These are phyloP conservation scores for Fagopyrum esculentum DNA, from an alignment of 148 eudicot species.

Conservation along the genomic window DNA sequence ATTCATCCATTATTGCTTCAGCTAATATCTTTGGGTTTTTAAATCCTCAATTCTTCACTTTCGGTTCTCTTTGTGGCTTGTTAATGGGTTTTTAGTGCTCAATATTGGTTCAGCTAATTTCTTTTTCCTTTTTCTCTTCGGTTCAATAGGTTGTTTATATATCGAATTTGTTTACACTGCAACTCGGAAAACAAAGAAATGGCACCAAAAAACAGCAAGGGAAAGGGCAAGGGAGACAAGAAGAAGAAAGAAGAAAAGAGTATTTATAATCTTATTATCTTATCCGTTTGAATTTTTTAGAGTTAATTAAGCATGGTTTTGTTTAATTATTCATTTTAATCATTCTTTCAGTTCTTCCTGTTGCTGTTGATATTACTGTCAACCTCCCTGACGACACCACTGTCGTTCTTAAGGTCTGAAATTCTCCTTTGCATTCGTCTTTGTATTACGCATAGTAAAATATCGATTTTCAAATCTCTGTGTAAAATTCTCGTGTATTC, in stretches of 20 bases:
- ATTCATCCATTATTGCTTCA: not conserved
- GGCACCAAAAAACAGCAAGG: constrained; percentile 96
- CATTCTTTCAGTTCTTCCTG: constrained; percentile 73
- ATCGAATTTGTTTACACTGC: not conserved
- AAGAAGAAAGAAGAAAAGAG: constrained; percentile 99
- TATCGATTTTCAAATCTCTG: no score
- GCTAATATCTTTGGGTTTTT: not conserved
- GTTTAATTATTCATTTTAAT: not conserved
- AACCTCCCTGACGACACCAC: constrained; percentile 79
- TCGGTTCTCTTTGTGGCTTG: not conserved
- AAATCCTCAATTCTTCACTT: not conserved
- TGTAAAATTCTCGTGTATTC: no score
- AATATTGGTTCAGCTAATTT: not conserved
- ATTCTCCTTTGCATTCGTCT: not conserved
- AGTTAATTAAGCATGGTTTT: not conserved
- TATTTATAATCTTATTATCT: constrained; percentile 13
- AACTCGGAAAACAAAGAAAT: constrained; percentile 24
- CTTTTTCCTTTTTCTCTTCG: not conserved
- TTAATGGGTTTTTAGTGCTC: not conserved
- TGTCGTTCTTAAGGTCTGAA: constrained; percentile 70
- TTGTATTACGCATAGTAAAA: no score
- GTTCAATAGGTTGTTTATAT: not conserved
- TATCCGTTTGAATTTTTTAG: not conserved
- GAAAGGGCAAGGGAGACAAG: constrained; percentile 87
- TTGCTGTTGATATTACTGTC: constrained; percentile 68